phyloP scores from a whole-genome alignment of 2,329 filamentous ascomycete species.

The Rasamsonia emersonii region DNA sequence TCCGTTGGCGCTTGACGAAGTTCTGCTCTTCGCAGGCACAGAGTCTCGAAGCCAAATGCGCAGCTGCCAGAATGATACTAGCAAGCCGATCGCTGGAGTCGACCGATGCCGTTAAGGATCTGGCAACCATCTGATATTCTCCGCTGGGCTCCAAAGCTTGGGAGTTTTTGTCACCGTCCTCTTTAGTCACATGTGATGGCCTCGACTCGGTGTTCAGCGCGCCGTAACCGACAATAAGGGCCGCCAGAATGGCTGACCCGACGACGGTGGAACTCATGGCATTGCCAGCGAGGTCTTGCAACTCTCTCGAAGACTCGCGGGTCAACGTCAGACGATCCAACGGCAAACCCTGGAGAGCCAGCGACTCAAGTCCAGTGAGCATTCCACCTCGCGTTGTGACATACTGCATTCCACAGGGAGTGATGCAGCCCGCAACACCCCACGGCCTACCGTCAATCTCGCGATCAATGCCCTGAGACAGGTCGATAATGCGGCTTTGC shows the following conservation, averaged over 20 bases:
- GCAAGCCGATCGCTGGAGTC: slow-evolving; percentile 6
- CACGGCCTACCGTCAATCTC: slow-evolving; percentile 38
- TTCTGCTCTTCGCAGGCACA: slow-evolving; percentile 51
- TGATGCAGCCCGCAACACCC: slow-evolving; percentile 60
- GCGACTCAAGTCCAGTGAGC: slow-evolving; percentile 53
- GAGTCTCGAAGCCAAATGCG: slow-evolving; percentile 33
- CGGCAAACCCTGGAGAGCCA: slow-evolving; percentile 61
- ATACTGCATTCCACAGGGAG: slow-evolving; percentile 55
- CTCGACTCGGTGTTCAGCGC: slow-evolving; percentile 16
- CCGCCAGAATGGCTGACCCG: slow-evolving; percentile 52
- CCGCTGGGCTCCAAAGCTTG: slow-evolving; percentile 7
- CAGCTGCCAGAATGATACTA: slow-evolving; percentile 15
- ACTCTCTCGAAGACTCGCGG: slow-evolving; percentile 51
- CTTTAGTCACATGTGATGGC: neutral
- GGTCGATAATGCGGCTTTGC: slow-evolving; percentile 43
- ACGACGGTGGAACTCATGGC: slow-evolving; percentile 71
- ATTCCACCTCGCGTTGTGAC: slow-evolving; percentile 52
- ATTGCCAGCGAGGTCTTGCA: slow-evolving; percentile 67
- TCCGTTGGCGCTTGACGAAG: slow-evolving; percentile 24
- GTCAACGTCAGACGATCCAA: slow-evolving; percentile 55
- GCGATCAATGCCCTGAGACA: slow-evolving; percentile 66
- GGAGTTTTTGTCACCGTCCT: neutral
- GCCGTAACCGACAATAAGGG: slow-evolving; percentile 40
- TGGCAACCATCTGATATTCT: slow-evolving; percentile 9
- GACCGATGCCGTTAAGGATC: slow-evolving; percentile 9